These are phyloP conservation scores for Anisodus tanguticus DNA, from an alignment of 257 asterid genomes.

Conservation along the genomic window DNA sequence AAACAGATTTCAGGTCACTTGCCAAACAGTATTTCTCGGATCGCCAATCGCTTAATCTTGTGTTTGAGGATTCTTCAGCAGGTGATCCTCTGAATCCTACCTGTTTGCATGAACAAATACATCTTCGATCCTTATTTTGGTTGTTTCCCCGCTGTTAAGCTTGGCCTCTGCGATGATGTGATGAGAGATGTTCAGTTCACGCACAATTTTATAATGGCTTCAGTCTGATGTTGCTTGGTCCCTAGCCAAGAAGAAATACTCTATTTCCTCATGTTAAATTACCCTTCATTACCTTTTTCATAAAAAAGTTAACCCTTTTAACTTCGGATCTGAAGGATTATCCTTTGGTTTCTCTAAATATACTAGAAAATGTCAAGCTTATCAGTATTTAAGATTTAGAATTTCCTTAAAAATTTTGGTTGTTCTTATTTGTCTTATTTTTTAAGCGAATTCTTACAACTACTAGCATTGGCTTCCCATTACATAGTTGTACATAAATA, in stretches of 20 bases:
- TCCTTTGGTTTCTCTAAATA: not conserved
- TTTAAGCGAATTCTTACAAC: not conserved
- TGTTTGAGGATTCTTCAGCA: constrained; percentile 68
- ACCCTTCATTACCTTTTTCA: not conserved
- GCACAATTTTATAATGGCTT: not conserved
- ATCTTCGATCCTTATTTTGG: constrained; percentile 21
- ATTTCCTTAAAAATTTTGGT: not conserved
- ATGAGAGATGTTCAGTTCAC: constrained; percentile 8
- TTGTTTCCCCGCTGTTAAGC: not conserved
- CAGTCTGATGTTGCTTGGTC: not conserved
- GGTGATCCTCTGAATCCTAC: constrained; percentile 51
- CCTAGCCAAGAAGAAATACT: constrained; percentile 1
- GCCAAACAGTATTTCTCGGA: constrained; percentile 89
- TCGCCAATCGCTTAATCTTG: constrained; percentile 75
- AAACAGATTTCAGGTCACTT: constrained; percentile 74
- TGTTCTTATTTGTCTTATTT: not conserved
- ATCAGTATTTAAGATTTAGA: not conserved
- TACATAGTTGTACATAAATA: not conserved
- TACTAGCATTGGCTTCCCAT: not conserved
- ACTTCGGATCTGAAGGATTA: constrained; percentile 14
- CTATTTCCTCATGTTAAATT: constrained; percentile 10
- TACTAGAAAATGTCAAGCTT: not conserved
- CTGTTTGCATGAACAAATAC: constrained; percentile 8
- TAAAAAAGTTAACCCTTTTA: not conserved
- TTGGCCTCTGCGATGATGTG: constrained; percentile 4